A percentile compares a stretch with the other conserved stretches of the same genome.
phyloP scores from a whole-genome alignment of 2,329 filamentous ascomycete genomes.

The Calonectria hongkongensis region DNA sequence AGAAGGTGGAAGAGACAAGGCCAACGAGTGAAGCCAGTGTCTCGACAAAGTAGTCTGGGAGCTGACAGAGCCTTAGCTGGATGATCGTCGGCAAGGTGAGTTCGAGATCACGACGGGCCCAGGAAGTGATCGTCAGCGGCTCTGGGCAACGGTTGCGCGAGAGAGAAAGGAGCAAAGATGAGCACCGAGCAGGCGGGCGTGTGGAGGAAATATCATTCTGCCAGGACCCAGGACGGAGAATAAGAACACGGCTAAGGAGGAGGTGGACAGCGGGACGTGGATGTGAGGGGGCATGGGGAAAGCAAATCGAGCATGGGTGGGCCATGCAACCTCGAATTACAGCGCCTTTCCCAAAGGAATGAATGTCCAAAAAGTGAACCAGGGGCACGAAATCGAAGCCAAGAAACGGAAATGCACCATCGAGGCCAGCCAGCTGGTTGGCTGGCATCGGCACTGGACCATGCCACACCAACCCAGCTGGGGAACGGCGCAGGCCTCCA shows the following conservation, averaged over 20 bases:
- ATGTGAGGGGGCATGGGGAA: constrained; percentile 18
- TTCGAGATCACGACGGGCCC: constrained; percentile 46
- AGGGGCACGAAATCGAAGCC: constrained; percentile 9
- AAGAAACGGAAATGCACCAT: constrained; percentile 24
- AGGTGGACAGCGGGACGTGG: constrained; percentile 20
- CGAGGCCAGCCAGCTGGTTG: constrained; percentile 17
- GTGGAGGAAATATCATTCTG: constrained; percentile 38
- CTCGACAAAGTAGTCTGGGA: constrained; percentile 30
- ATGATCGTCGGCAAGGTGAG: constrained; percentile 43
- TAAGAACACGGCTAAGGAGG: constrained; percentile 41
- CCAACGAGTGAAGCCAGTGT: constrained; percentile 40
- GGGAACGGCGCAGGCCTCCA: constrained; percentile 21
- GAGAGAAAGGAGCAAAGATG: constrained; percentile 48
- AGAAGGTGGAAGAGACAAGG: constrained; percentile 27
- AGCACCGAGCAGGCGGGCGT: constrained; percentile 30
- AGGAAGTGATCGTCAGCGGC: constrained; percentile 52
- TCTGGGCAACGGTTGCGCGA: constrained; percentile 47
- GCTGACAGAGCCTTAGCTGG: constrained; percentile 37
- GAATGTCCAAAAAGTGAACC: constrained; percentile 2
- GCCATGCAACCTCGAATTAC: constrained; percentile 22
- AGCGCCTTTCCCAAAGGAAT: constrained; percentile 28
- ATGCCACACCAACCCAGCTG: constrained; percentile 17
- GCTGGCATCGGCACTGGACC: constrained; percentile 10
- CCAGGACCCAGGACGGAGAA: constrained; percentile 24
- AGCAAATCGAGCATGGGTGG: constrained; percentile 26